Percentiles rank a stretch among this genome's conserved stretches.
Conservation (phyloP, 495 filamentous ascomycete genomes). For the Chaetomium tenue region DNA sequence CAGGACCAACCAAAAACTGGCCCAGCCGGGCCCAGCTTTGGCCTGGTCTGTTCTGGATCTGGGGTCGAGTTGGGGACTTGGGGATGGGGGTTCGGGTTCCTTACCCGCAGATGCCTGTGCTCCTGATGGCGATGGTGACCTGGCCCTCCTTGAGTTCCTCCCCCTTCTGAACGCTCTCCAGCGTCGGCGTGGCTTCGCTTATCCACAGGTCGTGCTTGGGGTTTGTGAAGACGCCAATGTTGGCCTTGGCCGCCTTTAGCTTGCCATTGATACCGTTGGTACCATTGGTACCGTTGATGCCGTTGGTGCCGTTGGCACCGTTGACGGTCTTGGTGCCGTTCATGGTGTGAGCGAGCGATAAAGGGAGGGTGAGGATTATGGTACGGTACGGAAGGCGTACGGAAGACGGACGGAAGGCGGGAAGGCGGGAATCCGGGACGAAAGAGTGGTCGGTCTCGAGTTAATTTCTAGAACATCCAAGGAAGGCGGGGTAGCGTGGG, state of each 20-base stretch:
- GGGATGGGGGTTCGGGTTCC: conserved; percentile 21
- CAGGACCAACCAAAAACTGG: too few relatives aligned
- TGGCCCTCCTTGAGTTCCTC: conserved; percentile 72
- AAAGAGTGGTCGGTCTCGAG: not conserved
- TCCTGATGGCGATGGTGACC: conserved; percentile 79
- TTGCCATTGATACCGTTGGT: conserved; percentile 13
- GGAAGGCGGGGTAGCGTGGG: conserved; percentile 22
- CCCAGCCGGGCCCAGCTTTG: too few relatives aligned
- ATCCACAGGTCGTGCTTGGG: conserved; percentile 90
- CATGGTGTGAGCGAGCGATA: not conserved
- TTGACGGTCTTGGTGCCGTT: conserved; percentile 14
- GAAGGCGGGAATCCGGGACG: not conserved
- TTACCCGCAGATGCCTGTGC: conserved; percentile 91
- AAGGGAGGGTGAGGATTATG: not conserved
- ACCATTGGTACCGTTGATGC: not conserved
- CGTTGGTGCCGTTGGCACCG: conserved; percentile 7
- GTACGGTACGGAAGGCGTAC: too few relatives aligned
- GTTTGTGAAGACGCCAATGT: conserved; percentile 95
- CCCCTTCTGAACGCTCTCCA: conserved; percentile 71
- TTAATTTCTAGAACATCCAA: conserved; percentile 2
- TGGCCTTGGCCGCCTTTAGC: conserved; percentile 59
- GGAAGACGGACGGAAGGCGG: not conserved
- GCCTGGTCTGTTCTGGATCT: too few relatives aligned
- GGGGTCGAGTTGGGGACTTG: too few relatives aligned
- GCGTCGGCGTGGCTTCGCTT: conserved; percentile 67